phyloP scores from a whole-genome alignment of 2,329 filamentous ascomycete genomes.

The Botrytis pseudocinerea region DNA sequence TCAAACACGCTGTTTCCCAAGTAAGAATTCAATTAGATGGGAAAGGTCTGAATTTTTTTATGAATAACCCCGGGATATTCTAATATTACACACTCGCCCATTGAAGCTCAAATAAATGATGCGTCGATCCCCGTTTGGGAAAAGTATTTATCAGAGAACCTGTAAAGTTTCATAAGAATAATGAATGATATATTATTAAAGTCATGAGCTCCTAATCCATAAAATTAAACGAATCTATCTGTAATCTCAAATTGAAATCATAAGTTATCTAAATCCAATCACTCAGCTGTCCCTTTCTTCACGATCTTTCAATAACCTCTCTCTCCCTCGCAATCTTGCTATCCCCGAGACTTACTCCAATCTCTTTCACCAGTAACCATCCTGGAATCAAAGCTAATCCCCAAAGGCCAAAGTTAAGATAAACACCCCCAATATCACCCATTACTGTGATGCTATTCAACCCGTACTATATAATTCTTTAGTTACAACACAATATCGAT shows the following conservation, averaged over 20 bases:
- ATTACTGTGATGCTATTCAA: conserved; percentile 62
- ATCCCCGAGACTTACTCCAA: conserved; percentile 35
- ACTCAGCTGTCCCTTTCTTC: no score
- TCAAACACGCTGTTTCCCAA: background rate
- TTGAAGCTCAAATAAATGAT: background rate
- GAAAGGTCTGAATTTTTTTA: background rate
- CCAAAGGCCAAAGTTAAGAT: conserved; percentile 72
- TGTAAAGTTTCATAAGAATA: background rate
- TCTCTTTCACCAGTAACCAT: conserved; percentile 59
- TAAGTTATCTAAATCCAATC: background rate
- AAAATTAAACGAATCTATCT: background rate
- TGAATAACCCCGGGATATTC: background rate
- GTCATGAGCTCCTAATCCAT: background rate
- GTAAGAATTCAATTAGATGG: background rate
- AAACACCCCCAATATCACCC: conserved; percentile 64
- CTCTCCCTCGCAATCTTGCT: conserved; percentile 35
- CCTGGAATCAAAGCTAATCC: conserved; percentile 62
- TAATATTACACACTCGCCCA: background rate
- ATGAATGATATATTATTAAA: background rate
- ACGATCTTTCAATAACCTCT: background rate
- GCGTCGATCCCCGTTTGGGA: background rate
- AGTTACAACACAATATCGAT: background rate
- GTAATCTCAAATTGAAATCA: background rate
- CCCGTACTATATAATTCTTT: conserved; percentile 52
- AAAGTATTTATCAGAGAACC: background rate